phyloP scores from a whole-genome alignment of 2,329 filamentous ascomycete genomes.

The Cercospora sesami region DNA sequence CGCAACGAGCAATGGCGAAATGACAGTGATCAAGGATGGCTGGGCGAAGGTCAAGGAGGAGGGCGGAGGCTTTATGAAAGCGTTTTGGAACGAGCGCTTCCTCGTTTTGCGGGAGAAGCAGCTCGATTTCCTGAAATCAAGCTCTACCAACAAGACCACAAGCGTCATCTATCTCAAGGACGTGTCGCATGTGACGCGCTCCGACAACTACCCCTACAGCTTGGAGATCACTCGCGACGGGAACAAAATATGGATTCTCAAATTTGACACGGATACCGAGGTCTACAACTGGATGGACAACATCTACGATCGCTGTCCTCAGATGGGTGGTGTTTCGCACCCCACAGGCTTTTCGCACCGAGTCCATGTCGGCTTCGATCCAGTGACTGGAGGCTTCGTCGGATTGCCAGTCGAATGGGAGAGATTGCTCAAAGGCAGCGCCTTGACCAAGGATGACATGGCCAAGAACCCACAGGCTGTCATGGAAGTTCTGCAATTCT shows the following conservation, averaged over 20 bases:
- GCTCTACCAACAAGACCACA: constrained; percentile 77
- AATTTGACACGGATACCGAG: constrained; percentile 92
- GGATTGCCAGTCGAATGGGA: constrained; percentile 96
- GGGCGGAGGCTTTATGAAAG: constrained; percentile 62
- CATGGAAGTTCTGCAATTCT: constrained; percentile 82
- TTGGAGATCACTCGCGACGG: constrained; percentile 93
- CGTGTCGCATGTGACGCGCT: constrained; percentile 84
- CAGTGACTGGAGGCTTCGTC: constrained; percentile 90
- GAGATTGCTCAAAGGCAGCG: constrained; percentile 90
- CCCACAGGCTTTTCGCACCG: constrained; percentile 97
- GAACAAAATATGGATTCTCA: constrained; percentile 82
- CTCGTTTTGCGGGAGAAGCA: constrained; percentile 89
- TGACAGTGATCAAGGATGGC: constrained; percentile 59
- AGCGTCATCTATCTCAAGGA: constrained; percentile 82
- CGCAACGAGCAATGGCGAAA: constrained; percentile 42
- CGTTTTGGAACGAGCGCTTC: constrained; percentile 82
- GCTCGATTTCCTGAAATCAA: constrained; percentile 90
- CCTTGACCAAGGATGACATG: constrained; percentile 98
- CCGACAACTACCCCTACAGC: constrained; percentile 86
- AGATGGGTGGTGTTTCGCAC: constrained; percentile 97
- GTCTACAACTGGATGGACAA: constrained; percentile 99
- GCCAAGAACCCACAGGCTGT: constrained; percentile 78
- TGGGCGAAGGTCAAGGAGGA: constrained; percentile 89
- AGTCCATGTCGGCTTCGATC: constrained; percentile 96
- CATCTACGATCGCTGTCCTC: constrained; percentile 93